These are phyloP conservation scores for Cordyceps farinosa DNA, from an alignment of 2,329 filamentous ascomycete species.

Conservation along the genomic window DNA sequence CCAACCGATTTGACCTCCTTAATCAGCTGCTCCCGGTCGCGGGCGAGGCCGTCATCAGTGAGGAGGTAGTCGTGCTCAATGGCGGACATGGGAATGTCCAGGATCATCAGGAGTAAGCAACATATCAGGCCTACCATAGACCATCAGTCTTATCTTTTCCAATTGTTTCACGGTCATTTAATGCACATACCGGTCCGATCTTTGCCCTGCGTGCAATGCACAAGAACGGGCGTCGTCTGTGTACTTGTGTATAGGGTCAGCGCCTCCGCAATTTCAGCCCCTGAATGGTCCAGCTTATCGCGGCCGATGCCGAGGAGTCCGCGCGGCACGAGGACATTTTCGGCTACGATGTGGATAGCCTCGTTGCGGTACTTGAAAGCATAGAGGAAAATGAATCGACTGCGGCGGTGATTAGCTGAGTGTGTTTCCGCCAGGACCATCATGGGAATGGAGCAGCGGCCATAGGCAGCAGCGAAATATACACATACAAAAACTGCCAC, in stretches of 20 bases:
- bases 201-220: slow-evolving; percentile 89
- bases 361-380: slow-evolving; percentile 63
- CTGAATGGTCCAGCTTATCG: slow-evolving; percentile 66
- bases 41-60: slow-evolving; percentile 55
- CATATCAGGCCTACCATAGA: slow-evolving; percentile 59
- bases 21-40: slow-evolving; percentile 61
- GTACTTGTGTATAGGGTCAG: slow-evolving; percentile 29
- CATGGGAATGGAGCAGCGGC: not conserved
- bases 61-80: slow-evolving; percentile 70
- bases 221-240: slow-evolving; percentile 58
- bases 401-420: slow-evolving; percentile 19
- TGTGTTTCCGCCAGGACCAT: not conserved
- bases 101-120: slow-evolving; percentile 62
- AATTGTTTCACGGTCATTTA: too few relatives aligned
- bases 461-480: not conserved
- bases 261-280: slow-evolving; percentile 51
- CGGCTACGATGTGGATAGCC: slow-evolving; percentile 66
- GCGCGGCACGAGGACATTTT: slow-evolving; percentile 66
- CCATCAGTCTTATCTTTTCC: not conserved
- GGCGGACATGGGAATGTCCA: slow-evolving; percentile 53
- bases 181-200: slow-evolving; percentile 53
- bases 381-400: slow-evolving; percentile 56
- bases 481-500: slow-evolving; percentile 57
- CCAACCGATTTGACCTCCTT: slow-evolving; percentile 68
- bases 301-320: slow-evolving; percentile 68